A percentile compares a stretch with the other conserved stretches of the same genome.
Evolutionary conservation across 768 basidiomycete species (phyloP).

Genomic region (Hypholoma fasciculare): DNA sequence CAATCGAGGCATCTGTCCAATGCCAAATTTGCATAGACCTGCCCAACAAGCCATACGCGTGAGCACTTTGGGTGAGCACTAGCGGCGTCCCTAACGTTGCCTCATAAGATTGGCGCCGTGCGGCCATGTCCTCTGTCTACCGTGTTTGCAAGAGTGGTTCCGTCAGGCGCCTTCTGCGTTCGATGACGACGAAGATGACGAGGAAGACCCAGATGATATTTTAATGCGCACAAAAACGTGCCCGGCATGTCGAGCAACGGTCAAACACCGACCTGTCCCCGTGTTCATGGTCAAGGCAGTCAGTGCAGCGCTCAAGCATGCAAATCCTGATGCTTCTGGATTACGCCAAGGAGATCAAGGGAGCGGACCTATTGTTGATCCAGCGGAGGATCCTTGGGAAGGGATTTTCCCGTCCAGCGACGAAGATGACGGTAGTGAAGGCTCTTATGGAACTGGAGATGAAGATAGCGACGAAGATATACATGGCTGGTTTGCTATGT

Average conservation of each 20-base stretch:
- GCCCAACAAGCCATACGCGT: slow-evolving; percentile 67
- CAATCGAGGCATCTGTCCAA: slow-evolving; percentile 59
- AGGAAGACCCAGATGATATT: slow-evolving; percentile 44
- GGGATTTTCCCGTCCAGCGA: slow-evolving; percentile 61
- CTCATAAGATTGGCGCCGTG: slow-evolving; percentile 63
- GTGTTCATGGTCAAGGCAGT: slow-evolving; percentile 70
- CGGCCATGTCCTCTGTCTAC: slow-evolving; percentile 75
- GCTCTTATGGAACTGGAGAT: neutral
- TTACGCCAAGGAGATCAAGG: slow-evolving; percentile 7
- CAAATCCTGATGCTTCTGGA: slow-evolving; percentile 25
- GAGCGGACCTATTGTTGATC: slow-evolving; percentile 30
- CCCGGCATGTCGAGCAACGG: slow-evolving; percentile 64
- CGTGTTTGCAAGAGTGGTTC: slow-evolving; percentile 79
- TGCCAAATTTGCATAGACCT: slow-evolving; percentile 82
- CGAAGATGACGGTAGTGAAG: slow-evolving; percentile 30
- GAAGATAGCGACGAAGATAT: slow-evolving; percentile 34
- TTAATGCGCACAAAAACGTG: slow-evolving; percentile 67
- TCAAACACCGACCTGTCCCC: slow-evolving; percentile 62
- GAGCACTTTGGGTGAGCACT: slow-evolving; percentile 20
- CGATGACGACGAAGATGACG: slow-evolving; percentile 37
- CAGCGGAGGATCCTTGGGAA: slow-evolving; percentile 55
- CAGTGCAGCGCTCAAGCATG: slow-evolving; percentile 45
- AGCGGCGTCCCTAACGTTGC: neutral
- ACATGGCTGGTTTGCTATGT: neutral
- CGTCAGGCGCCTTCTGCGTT: slow-evolving; percentile 58